These are phyloP conservation scores for Plasmodium gonderi DNA, from an alignment of 169 alveolate genomes.

Conservation along the genomic window DNA sequence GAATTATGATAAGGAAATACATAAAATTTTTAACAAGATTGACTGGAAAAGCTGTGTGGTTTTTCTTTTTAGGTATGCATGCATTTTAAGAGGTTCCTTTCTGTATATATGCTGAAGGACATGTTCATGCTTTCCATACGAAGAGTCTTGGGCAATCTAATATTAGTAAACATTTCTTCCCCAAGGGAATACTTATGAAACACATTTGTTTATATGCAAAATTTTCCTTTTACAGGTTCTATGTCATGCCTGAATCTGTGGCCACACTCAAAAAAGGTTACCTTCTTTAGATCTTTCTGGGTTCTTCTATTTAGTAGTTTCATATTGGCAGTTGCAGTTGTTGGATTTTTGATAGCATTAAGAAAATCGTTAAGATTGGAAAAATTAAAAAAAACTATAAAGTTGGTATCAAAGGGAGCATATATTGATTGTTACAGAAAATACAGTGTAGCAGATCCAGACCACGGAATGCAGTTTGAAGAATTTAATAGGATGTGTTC, in stretches of 20 bases:
- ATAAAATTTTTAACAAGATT: constrained; percentile 89
- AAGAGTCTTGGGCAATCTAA: too few species aligned
- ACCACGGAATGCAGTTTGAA: constrained; percentile 92
- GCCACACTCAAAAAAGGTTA: constrained; percentile 72
- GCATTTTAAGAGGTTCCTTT: neutral
- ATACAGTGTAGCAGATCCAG: constrained; percentile 92
- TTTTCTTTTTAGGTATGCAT: constrained; percentile 83
- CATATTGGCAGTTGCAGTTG: constrained; percentile 86
- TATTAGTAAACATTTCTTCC: too few species aligned
- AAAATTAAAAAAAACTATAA: constrained; percentile 86
- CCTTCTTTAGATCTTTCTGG: constrained; percentile 76
- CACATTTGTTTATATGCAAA: neutral
- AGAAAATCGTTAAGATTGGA: constrained; percentile 91
- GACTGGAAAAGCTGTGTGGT: constrained; percentile 90
- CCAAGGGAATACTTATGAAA: too few species aligned
- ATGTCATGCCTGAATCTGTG: constrained; percentile 66
- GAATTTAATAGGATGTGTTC: constrained; percentile 92
- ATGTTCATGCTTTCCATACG: too few species aligned
- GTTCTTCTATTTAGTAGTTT: constrained; percentile 80
- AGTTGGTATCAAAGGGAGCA: constrained; percentile 88
- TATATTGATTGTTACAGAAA: constrained; percentile 89
- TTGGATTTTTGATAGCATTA: constrained; percentile 89
- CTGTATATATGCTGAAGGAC: neutral
- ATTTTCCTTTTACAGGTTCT: constrained; percentile 20
- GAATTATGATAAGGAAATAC: constrained; percentile 86